Evolutionary conservation across 2,329 filamentous ascomycete species (phyloP), one percentile per base, ranked within the genome.

Genomic region (Aspergillus ochraceoroseus): DNA sequence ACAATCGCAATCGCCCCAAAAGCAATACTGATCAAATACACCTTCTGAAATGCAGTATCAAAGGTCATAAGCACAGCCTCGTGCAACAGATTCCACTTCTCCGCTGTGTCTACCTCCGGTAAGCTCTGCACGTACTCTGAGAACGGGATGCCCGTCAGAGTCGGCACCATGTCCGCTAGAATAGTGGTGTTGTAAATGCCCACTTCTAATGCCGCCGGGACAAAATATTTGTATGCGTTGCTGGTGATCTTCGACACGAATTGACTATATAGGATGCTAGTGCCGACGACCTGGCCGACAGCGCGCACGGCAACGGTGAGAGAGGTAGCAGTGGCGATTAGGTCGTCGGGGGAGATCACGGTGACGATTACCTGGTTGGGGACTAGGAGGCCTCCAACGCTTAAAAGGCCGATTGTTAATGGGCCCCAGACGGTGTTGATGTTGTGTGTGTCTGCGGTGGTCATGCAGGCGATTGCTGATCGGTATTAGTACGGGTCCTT

Each of bases 351-450:
- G 17, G 29, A 34, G 30, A 41, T 33, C 9, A 41, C 17, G 4
- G 38, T 41, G 9, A 41, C 18, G 17, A 41, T 41, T 15, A 41
- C 29, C 18, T 41, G 38, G 14, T 41, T 41, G 4, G 38, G 38
- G 17, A 41, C 20, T 2, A 41, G 38, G 0, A 41, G 23, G 23
- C 38, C 38, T 17, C 38, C 38, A 12, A 41, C 31, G 17, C 38
- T 31, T 8, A 34, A 14, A 5, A 41, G 38, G 31, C 30, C 14
- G 38, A 41, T 27, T 15, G 26, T 29, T 3, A 41, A 18, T 1
- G 38, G 38, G 3, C 30, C 31, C 23, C 23, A 34, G 17, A 22
- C 38, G 9, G 38, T 41, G 18, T 19, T 22, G 30, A 34, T 33
- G 13, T 34, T 26, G n/a, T 33, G 22, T 3, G 17, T n/a, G 17